Conservation (phyloP, 2,329 filamentous ascomycete genomes). For the Sporothrix pseudoabietina region DNA sequence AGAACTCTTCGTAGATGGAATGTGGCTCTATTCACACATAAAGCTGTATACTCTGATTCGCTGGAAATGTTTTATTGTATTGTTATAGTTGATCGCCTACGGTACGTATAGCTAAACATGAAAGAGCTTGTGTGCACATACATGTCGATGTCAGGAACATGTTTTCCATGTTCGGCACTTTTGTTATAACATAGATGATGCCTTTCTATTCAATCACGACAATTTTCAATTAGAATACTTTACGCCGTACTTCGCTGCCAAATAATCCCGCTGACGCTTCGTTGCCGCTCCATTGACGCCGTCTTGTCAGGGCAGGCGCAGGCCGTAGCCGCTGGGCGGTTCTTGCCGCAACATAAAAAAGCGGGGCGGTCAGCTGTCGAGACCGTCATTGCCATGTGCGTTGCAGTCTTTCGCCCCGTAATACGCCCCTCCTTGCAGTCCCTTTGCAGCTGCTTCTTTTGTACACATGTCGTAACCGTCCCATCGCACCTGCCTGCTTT, state of each 20-base stretch:
- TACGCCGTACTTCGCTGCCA: not conserved
- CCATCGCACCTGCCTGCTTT: not conserved
- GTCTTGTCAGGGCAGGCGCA: not conserved
- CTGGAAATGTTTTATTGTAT: too few relatives aligned
- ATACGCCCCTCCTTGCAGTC: not conserved
- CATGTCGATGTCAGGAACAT: too few relatives aligned
- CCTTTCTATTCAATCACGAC: too few relatives aligned
- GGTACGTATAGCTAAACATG: too few relatives aligned
- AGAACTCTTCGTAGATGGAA: too few relatives aligned
- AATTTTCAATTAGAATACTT: not conserved
- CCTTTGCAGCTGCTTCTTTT: not conserved
- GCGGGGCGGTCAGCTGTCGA: conserved; percentile 4
- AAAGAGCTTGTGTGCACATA: too few relatives aligned
- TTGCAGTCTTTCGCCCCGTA: not conserved
- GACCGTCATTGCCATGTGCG: conserved; percentile 9
- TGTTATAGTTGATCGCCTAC: too few relatives aligned
- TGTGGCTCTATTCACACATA: too few relatives aligned
- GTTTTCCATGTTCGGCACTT: too few relatives aligned
- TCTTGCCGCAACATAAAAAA: conserved; percentile 18
- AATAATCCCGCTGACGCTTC: too few relatives aligned
- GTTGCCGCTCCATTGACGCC: not conserved
- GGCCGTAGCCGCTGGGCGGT: conserved; percentile 4
- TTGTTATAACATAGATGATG: too few relatives aligned
- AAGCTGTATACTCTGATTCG: too few relatives aligned
- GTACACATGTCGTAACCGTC: not conserved